Base-by-base conservation (phyloP, 306 rosid genomes). In the Argentina anserina region DNA sequence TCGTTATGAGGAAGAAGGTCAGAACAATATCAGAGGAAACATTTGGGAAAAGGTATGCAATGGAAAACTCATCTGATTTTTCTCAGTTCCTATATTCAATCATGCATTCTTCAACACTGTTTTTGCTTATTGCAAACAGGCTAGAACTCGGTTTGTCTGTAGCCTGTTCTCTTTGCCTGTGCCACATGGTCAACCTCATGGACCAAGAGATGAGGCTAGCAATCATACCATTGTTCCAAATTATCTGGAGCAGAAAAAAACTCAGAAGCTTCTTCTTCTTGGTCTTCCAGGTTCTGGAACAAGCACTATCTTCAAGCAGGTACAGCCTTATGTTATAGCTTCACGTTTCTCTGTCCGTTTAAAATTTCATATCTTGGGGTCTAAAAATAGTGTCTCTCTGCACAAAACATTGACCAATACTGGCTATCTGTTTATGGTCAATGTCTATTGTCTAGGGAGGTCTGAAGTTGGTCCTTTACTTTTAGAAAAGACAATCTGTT, bases 1-100 rank as follows among this genome's bases (percentile, higher is more conserved):
- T 71, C 97, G 97, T 13, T 95, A 91, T 42, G 96, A 95, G 90
- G 99, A 95, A 86, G 97, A 95, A 95, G 99, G 99, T 73, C 97
- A 95, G 84, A 95, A 95, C 75, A 95, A 95, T 84, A 95, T 95
- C 78, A 83, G 93, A 64, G 99, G 99, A 77, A 95, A 95, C 80
- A 95, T 95, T 74, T 95, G 99, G 99, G 97, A 88, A 81, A 95
- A 95, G 97, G 99, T 94, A 83, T 75, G 76, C 37, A 71, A 65
- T 64, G 29, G 36, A 62, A 63, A 43, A 74, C 40, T 78, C 78
- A 31, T 64, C 64, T 63, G 73, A 79, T 65, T 36, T 76, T 34
- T 67, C 21, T 46, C 14, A 26, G 18, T 62, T 31, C 70, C 46
- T 17, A 15, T 73, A 43, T 46, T 33, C 46, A 53, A 69, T 62